Evolutionary conservation across 2,329 filamentous ascomycete genomes (phyloP), one percentile per base, ranked within the genome.

Genomic region (Epicoccum nigrum): DNA sequence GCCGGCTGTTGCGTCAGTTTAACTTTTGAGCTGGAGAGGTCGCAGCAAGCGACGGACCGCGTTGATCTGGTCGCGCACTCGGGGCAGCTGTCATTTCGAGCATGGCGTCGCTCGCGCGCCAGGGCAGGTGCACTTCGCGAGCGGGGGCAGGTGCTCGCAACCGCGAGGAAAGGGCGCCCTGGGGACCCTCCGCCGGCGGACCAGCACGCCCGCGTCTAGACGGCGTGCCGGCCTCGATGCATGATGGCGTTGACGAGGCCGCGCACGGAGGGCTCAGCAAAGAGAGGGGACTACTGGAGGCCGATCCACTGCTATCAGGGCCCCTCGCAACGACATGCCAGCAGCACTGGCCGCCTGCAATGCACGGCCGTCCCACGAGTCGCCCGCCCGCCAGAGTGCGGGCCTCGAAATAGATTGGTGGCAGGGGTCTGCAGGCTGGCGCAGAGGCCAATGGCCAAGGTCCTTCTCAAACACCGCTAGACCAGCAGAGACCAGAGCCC

Each of bases 401-500:
- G 50, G 50, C 50, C 50, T 48, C 34, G 7, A 54, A 54, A 54
- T 54, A 54, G 50, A 48, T 54, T 54, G 49, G 45, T 54, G 17
- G 50, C 45, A 54, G 50, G 50, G 50, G 50, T 54, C 34, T 12
- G 50, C 40, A 49, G 45, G 38, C 45, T 23, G 38, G 38, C 37
- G 45, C 38, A 44, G 34, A 44, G 39, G 28, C 50, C 50, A 54
- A 48, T 48, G 45, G 50, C 50, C 45, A 54, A 54, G 50, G 28
- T 35, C 44, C 30, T 54, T 45, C 50, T 66, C 67, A 66, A 64
- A 72, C 69, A 72, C 69, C 54, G 59, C 69, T 65, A 70, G 60
- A 35, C 65, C 70, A 69, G 32, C 70, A 71, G 38, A 43, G 50
- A 45, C 45, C 50, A 54, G 50, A 48, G 45, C 50, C 50, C 50